Evolutionary conservation across 768 basidiomycete species (phyloP).

Genomic region (Russula brevipes): DNA sequence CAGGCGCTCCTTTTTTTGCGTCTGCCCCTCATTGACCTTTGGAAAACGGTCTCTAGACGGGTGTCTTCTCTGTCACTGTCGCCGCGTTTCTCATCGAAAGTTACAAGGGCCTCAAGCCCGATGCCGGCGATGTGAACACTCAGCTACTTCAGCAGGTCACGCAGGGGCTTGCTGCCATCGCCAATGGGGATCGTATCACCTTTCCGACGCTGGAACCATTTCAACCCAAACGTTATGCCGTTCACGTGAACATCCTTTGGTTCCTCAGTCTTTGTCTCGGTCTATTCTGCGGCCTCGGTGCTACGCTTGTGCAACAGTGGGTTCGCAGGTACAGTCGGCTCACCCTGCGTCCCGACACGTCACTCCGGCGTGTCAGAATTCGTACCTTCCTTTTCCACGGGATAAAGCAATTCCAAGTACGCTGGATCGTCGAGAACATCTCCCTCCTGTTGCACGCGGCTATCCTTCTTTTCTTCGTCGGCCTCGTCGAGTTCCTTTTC

Average conservation of each 20-base stretch:
- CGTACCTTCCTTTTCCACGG: constrained; percentile 2
- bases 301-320: constrained; percentile 20
- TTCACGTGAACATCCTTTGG: constrained; percentile 22
- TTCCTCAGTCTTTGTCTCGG: constrained; percentile 18
- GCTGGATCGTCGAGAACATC: constrained; percentile 4
- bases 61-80: constrained; percentile 15
- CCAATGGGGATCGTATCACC: not conserved
- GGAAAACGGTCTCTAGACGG: not conserved
- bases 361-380: not conserved
- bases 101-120: constrained; percentile 19
- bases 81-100: constrained; percentile 24
- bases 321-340: constrained; percentile 8
- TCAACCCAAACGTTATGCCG: not conserved
- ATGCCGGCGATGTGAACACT: constrained; percentile 4
- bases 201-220: not conserved
- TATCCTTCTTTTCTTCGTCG: constrained; percentile 1
- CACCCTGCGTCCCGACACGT: not conserved
- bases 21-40: not conserved
- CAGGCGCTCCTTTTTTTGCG: not conserved
- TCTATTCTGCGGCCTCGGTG: constrained; percentile 14
- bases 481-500: constrained; percentile 5
- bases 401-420: not conserved
- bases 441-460: constrained; percentile 5
- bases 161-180: constrained; percentile 9
- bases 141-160: constrained; percentile 13